Base-by-base conservation (phyloP, 78 protist genomes). In the Goniomonas avonlea region DNA sequence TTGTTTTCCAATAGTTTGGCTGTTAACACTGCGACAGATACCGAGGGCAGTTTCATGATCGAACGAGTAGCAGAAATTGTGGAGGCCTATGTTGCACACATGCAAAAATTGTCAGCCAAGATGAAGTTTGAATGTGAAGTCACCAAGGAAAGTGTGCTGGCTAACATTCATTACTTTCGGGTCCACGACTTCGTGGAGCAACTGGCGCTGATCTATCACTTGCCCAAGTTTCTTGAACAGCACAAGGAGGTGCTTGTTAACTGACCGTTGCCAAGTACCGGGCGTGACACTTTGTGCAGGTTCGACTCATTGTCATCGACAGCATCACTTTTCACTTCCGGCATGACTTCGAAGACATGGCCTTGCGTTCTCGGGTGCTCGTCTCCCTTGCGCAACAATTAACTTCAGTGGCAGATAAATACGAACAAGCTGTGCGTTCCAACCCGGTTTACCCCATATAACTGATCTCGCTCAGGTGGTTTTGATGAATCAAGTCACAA, bases 241-340 rank as follows among this genome's bases (percentile, higher is more conserved):
- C 76, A 79, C 25, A 45, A 13, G 13, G 53, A 45, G 53, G 25
- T 45, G 53, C 53, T 45, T 45, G 53, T 45, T 9, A 9, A 45
- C 53, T 45, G 53, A 45, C n/a, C n/a, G n/a, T n/a, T n/a, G n/a
- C n/a, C n/a, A n/a, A n/a, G n/a, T n/a, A 45, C 9, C 9, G 53
- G 9, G 53, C 13, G 53, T 45, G 53, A 9, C 66, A 23, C 8
- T 59, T 59, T 3, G 3, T n/a, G 3, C 68, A 59, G 53, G 59
- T 59, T 15, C n/a, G 27, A 38, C 74, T 86, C 32, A 76, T 89
- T 8, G 40, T 86, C 0, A 25, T 90, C 8, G 94, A 90, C 82
- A 81, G 85, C 53, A 61, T 86, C 11, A 75, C 94, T 0, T 90
- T 80, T 31, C 94, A 86, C n/a, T 90, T 90, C 48, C 69, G 94